Evolutionary conservation across 495 filamentous ascomycete genomes (phyloP).

Genomic region (Aspergillus affinis): DNA sequence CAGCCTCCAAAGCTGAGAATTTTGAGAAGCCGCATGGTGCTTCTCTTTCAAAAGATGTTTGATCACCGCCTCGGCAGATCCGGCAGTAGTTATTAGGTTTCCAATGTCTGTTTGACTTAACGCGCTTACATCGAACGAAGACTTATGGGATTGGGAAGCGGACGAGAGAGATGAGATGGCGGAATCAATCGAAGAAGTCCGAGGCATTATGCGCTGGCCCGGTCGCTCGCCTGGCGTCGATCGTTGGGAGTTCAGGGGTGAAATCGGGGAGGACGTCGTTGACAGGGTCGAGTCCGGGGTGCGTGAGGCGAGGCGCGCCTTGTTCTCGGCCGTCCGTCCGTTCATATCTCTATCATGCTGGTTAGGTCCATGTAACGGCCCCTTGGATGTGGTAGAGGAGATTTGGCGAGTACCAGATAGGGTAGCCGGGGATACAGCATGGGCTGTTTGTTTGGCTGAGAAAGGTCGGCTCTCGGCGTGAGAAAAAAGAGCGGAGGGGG

Average conservation of each 20-base stretch:
- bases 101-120: slow-evolving; percentile 62
- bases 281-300: slow-evolving; percentile 32
- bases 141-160: slow-evolving; percentile 62
- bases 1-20: slow-evolving; percentile 88
- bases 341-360: slow-evolving; percentile 25
- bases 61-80: slow-evolving; percentile 86
- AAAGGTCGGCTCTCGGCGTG: slow-evolving; percentile 24
- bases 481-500: slow-evolving; percentile 7
- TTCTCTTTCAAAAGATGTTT: slow-evolving; percentile 89
- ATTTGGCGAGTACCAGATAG: slow-evolving; percentile 26
- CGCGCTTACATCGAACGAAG: slow-evolving; percentile 55
- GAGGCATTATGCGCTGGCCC: slow-evolving; percentile 53
- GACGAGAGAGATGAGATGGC: slow-evolving; percentile 84
- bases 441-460: slow-evolving; percentile 28
- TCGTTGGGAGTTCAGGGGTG: slow-evolving; percentile 31
- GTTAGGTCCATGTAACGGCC: slow-evolving; percentile 5
- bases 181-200: slow-evolving; percentile 94
- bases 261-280: slow-evolving; percentile 33
- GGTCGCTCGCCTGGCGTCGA: slow-evolving; percentile 35
- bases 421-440: slow-evolving; percentile 35
- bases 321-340: slow-evolving; percentile 19
- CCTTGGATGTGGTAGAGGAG: slow-evolving; percentile 16
- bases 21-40: slow-evolving; percentile 80
- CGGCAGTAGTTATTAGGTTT: slow-evolving; percentile 75
- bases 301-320: slow-evolving; percentile 27